Evolutionary conservation across 148 eudicot genomes (phyloP), one percentile per base, ranked within the genome.

Genomic region (Dysphania ambrosioides): DNA sequence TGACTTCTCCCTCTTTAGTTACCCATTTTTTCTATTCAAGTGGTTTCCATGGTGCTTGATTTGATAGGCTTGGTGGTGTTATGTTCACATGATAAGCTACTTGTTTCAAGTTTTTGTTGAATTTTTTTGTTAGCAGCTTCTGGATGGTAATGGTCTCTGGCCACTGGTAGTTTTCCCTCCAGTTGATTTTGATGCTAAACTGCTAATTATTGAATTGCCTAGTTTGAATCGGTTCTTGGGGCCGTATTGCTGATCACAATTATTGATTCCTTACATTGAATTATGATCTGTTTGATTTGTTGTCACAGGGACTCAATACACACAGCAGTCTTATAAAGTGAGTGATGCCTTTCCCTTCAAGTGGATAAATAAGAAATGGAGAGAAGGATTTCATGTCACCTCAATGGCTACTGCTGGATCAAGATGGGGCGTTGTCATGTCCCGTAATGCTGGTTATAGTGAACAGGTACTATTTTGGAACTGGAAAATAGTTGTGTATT

Each of bases 351-450:
- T 92, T 72, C 97, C 97, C 40, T 92, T 92, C 82, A 92, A 92
- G 86, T 92, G 97, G 97, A 92, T 92, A 63, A 92, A 88, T 75
- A 92, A 92, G 86, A 92, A 92, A 83, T 92, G 97, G 97, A 88
- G 87, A 80, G 97, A 92, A 83, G 97, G 97, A 44, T 92, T 90
- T 66, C 92, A 90, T 73, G 97, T 92, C 76, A 92, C 97, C 62
- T 92, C 97, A 76, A 90, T 92, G 97, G 95, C 95, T 60, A 92
- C 95, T 77, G 95, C 97, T 79, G 97, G 97, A 74, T 69, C 83
- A 72, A 86, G 97, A 79, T 92, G 97, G 97, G 97, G 90, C 79
- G 88, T 92, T 65, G 97, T 92, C 78, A 92, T 92, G 97, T 92
- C 97, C 56, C 89, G 95, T 38, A 92, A 92, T 85, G 81, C 97